phyloP scores from a whole-genome alignment of 164 flowering plant genomes.

The Piper betle region DNA sequence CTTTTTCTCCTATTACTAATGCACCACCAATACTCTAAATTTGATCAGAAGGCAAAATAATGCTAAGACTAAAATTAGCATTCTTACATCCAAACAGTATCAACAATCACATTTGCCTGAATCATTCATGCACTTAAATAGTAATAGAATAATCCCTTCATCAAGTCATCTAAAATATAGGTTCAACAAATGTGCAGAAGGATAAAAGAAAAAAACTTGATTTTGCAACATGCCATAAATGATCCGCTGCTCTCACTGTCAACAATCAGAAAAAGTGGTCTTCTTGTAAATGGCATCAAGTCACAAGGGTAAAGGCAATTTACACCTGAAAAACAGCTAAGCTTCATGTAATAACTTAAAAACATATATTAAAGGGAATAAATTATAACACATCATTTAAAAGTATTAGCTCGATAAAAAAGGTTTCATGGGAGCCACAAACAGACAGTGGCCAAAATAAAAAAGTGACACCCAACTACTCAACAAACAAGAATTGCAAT shows the following conservation, averaged over 20 bases:
- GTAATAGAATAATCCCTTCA: not conserved
- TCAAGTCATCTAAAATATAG: not conserved
- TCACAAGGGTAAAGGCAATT: conserved; percentile 74
- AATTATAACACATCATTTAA: not conserved
- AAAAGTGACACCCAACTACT: not conserved
- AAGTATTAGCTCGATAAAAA: not conserved
- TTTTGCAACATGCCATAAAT: conserved; percentile 60
- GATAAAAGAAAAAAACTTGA: conserved; percentile 1
- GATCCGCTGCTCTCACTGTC: conserved; percentile 77
- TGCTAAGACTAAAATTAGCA: no score
- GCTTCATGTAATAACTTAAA: not conserved
- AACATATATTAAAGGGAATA: not conserved
- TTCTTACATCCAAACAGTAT: no score
- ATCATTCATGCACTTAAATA: no score
- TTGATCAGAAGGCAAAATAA: no score
- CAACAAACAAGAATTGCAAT: not conserved
- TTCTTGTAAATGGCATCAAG: conserved; percentile 87
- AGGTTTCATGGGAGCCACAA: not conserved
- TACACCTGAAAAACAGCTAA: conserved; percentile 39
- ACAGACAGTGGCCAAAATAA: no score
- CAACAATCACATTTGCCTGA: no score
- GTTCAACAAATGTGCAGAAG: not conserved
- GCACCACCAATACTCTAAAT: no score
- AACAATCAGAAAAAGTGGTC: conserved; percentile 70
- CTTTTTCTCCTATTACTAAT: no score